These are phyloP conservation scores for Exophiala bonariae DNA, from an alignment of 2,329 filamentous ascomycete species.

Conservation along the genomic window DNA sequence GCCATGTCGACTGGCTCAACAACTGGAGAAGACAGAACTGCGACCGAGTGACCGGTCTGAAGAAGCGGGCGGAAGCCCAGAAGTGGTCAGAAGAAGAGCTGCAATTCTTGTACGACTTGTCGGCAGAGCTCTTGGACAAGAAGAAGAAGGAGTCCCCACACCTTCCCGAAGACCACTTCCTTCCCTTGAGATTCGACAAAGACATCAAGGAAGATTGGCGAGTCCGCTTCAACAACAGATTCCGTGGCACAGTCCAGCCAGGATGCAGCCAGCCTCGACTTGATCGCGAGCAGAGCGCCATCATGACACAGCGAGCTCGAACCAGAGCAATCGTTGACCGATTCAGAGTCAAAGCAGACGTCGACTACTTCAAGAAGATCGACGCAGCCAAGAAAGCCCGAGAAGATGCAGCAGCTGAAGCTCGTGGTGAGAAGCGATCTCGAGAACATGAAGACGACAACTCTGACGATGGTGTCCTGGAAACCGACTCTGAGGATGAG, in stretches of 20 bases:
- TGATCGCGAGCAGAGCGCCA: conserved; percentile 5
- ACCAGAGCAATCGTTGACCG: conserved; percentile 2
- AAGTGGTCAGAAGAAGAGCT: conserved; percentile 30
- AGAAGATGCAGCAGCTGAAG: no score
- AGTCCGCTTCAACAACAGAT: conserved; percentile 14
- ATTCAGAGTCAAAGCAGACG: conserved; percentile 10
- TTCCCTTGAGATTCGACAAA: conserved; percentile 3
- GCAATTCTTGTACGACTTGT: conserved; percentile 14
- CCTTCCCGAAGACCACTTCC: conserved; percentile 1
- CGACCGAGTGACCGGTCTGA: background rate
- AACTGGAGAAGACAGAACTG: conserved; percentile 17
- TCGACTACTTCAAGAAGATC: conserved; percentile 7
- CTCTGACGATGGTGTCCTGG: background rate
- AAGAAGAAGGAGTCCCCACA: background rate
- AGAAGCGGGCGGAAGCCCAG: background rate
- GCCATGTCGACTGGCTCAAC: conserved; percentile 17
- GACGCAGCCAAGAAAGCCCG: background rate
- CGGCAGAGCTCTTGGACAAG: conserved; percentile 4
- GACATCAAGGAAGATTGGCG: conserved; percentile 14
- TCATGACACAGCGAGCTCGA: conserved; percentile 16
- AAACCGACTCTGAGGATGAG: background rate
- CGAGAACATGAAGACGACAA: background rate
- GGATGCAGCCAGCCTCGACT: conserved; percentile 1
- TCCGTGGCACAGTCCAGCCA: conserved; percentile 5
- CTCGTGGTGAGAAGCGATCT: background rate